Evolutionary conservation across 306 rosid genomes (phyloP).

Genomic region (Luffa aegyptiaca): DNA sequence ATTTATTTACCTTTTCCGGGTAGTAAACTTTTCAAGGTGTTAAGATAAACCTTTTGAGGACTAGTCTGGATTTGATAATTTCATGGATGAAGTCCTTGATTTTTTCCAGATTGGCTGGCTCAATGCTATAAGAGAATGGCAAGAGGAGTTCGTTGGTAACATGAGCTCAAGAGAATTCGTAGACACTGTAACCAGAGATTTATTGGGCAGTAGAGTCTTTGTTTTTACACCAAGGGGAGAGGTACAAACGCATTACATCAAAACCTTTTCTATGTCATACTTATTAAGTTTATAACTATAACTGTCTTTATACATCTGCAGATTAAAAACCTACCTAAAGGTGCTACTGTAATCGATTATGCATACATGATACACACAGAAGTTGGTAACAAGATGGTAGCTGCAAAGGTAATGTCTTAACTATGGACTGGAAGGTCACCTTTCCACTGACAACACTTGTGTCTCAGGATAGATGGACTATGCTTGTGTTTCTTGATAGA

Average conservation of each 20-base stretch:
- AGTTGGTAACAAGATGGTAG: conserved; percentile 97
- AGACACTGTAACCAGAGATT: conserved; percentile 90
- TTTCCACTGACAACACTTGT: conserved; percentile 9
- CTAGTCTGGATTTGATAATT: conserved; percentile 20
- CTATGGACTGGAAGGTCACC: conserved; percentile 7
- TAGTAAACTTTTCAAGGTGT: conserved; percentile 19
- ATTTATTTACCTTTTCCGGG: conserved; percentile 20
- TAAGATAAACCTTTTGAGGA: conserved; percentile 4
- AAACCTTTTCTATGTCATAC: neutral
- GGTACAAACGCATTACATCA: conserved; percentile 25
- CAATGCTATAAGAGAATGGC: conserved; percentile 99
- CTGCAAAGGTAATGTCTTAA: conserved; percentile 66
- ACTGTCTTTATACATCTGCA: conserved; percentile 18
- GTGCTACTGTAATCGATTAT: conserved; percentile 90
- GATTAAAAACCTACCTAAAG: conserved; percentile 93
- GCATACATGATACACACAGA: conserved; percentile 99
- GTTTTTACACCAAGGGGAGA: conserved; percentile 98
- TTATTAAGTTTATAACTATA: neutral
- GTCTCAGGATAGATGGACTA: conserved; percentile 7
- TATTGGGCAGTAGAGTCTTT: conserved; percentile 91
- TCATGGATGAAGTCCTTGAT: conserved; percentile 26
- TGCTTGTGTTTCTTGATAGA: neutral
- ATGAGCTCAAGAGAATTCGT: conserved; percentile 99
- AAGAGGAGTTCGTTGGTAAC: conserved; percentile 99
- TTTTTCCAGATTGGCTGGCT: conserved; percentile 94